Evolutionary conservation across 2,329 filamentous ascomycete species (phyloP).

Genomic region (Alternaria viburni): DNA sequence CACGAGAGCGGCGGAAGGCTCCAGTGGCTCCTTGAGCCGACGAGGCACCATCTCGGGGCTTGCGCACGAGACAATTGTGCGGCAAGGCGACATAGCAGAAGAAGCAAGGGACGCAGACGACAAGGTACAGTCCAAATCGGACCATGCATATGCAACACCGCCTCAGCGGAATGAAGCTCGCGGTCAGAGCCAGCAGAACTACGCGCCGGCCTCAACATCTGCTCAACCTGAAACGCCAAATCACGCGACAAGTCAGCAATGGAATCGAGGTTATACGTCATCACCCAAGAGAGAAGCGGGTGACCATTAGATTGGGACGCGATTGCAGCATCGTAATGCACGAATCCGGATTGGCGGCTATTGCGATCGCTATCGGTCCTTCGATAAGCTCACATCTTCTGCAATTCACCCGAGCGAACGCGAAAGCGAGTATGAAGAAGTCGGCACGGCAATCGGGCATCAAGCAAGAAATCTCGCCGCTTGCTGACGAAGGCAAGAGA

Average conservation of each 20-base stretch:
- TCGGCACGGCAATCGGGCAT: not conserved
- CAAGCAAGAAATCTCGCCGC: not conserved
- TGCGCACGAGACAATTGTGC: slow-evolving; percentile 36
- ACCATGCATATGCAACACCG: slow-evolving; percentile 24
- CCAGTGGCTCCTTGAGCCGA: slow-evolving; percentile 40
- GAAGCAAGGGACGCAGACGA: slow-evolving; percentile 31
- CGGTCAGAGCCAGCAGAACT: slow-evolving; percentile 32
- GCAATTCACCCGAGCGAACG: slow-evolving; percentile 7
- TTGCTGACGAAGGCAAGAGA: not conserved
- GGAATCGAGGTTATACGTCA: slow-evolving; percentile 40
- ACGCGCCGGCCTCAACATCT: slow-evolving; percentile 30
- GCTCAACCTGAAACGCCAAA: slow-evolving; percentile 45
- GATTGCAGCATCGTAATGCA: slow-evolving; percentile 30
- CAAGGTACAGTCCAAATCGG: slow-evolving; percentile 25
- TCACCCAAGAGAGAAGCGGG: slow-evolving; percentile 47
- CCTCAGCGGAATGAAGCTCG: slow-evolving; percentile 34
- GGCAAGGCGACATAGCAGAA: slow-evolving; percentile 34
- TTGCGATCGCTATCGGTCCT: slow-evolving; percentile 8
- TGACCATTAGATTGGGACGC: slow-evolving; percentile 38
- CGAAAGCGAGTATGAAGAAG: slow-evolving; percentile 10
- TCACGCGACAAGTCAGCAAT: slow-evolving; percentile 41
- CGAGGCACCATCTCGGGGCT: slow-evolving; percentile 42
- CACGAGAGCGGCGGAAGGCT: slow-evolving; percentile 41
- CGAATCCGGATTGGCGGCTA: slow-evolving; percentile 19
- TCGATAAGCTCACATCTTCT: slow-evolving; percentile 16